Evolutionary conservation across 306 rosid species (phyloP), one percentile per base, ranked within the genome.

Genomic region (Oxytropis ochrocephala): DNA sequence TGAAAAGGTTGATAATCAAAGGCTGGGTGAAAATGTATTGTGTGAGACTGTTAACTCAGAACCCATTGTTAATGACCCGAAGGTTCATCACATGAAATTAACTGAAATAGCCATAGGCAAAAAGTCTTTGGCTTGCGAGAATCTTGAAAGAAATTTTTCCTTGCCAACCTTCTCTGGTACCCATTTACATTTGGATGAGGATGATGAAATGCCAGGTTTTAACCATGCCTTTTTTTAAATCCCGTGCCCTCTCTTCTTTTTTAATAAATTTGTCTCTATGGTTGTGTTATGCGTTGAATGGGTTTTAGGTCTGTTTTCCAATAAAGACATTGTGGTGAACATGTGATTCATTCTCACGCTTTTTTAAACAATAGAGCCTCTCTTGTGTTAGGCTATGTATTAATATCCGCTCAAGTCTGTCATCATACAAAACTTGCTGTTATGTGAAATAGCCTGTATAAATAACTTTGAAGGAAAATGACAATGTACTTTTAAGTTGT

Each of bases 141-240:
- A 54, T 43, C 75, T 76, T 64, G 69, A 71, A 62, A 78, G 71
- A 42, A 8, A 57, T 79, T 36, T 72, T 11, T 64, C 54, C 52
- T 49, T 48, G 65, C 79, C 78, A 66, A 24, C 69, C 33, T 52
- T 61, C 66, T 73, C 78, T 48, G 33, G 74, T 75, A 17, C 64
- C 56, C 65, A 24, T 70, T 59, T 72, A 49, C 67, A 52, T 64
- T 46, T 73, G 60, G 82, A 46, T 6, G 67, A 77, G 67, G 75
- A 79, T 64, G 80, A 79, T 56, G 85, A 79, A 74, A 47, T 67
- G 65, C 50, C 86, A 89, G 96, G 96, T 89, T 64, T 36, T 54
- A 58, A 53, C 49, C 64, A 78, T 64, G 43, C 43, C 71, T 43
- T 58, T 58, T 69, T 51, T 27, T 21, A 71, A 48, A n/a, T 68